Base-by-base conservation (phyloP, 805 yeast species). In the Zygoascus flipseniorum region DNA sequence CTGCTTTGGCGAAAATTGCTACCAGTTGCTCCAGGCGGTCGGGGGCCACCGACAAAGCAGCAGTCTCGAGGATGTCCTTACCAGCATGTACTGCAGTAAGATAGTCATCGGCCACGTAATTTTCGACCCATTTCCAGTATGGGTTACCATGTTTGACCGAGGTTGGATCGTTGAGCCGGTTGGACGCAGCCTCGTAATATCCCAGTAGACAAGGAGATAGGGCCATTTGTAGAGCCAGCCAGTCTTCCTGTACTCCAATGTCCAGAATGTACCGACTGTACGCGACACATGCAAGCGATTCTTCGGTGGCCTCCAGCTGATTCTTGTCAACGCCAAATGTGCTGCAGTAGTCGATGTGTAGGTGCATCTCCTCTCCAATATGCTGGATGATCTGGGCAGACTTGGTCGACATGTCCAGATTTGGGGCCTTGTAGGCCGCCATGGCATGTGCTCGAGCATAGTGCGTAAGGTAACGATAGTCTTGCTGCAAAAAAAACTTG, bases 201-300 rank as follows among this genome's bases (percentile, higher is more conserved):
- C 95, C 95, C 63, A 82, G 76, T 48, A 85, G 67, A 65, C 95
- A 86, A 0, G 95, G 93, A 8, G 88, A 78, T 52, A 85, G 66
- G 0, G 92, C 86, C 8, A 83, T 76, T 54, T 80, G 80, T 50
- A 85, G 76, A 47, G 82, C 86, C 31, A 82, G 65, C 78, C 83
- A 83, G 63, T 83, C 83, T 28, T 78, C 76, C 43, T 69, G 69
- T 23, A 72, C 67, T 3, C 83, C 83, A 5, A 83, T 68, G 19
- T 78, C 74, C 43, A 75, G 61, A 54, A 87, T 70, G 58, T 80
- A 85, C 41, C 83, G 73, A 35, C 85, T 77, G 65, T 87, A 87
- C 1, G 75, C 77, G 43, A 71, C 62, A 59, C 88, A 77, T 8
- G 87, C 86, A 9, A 72, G 66, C 2, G 81, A 80, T 46, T 83